Percentiles rank a stretch among this genome's conserved stretches.
Evolutionary conservation across 2,329 filamentous ascomycete genomes (phyloP).

Genomic region (Aspergillus pseudoglaucus): DNA sequence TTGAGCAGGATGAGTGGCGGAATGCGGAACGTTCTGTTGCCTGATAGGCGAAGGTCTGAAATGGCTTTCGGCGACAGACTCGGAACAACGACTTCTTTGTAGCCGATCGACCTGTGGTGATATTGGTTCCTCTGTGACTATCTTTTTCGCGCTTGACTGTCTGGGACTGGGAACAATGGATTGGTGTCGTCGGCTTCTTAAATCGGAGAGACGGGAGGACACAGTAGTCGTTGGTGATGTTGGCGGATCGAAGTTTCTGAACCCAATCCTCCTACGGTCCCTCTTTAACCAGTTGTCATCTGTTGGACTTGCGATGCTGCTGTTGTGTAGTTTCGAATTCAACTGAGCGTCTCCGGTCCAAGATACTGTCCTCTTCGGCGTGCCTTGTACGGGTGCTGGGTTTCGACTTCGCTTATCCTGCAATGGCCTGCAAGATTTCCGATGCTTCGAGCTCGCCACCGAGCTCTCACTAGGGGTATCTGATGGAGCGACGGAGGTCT

Average conservation of each 20-base stretch:
- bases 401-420: background rate
- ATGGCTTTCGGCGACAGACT: background rate
- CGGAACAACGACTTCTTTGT: background rate
- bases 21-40: background rate
- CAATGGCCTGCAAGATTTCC: background rate
- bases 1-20: background rate
- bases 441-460: background rate
- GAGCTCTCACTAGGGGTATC: background rate
- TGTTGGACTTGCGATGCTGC: conserved; percentile 2
- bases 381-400: conserved; percentile 4
- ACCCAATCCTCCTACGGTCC: conserved; percentile 20
- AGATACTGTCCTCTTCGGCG: conserved; percentile 3
- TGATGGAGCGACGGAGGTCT: background rate
- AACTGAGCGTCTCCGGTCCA: background rate
- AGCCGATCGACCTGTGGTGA: background rate
- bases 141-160: background rate
- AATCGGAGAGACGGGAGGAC: conserved; percentile 13
- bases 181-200: conserved; percentile 4
- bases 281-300: conserved; percentile 24
- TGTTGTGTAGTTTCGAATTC: background rate
- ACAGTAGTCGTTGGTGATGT: conserved; percentile 27
- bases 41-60: background rate
- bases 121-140: background rate
- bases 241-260: conserved; percentile 28
- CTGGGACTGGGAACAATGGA: background rate